Percentiles rank a stretch among this genome's conserved stretches.
These are phyloP conservation scores for Candida broadrunensis DNA, from an alignment of 805 yeast species.

Conservation along the genomic window DNA sequence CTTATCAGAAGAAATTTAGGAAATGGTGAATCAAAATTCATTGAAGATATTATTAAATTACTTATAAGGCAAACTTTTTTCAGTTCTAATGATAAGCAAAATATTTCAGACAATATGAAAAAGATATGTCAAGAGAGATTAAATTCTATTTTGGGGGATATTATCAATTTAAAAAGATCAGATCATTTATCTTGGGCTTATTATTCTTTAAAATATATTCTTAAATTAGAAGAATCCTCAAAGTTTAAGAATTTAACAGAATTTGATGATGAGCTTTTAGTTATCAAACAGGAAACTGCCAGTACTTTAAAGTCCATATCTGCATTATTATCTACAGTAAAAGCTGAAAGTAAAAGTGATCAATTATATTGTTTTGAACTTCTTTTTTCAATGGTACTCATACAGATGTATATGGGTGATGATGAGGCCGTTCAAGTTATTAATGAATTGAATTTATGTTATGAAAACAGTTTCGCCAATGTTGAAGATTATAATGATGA, in stretches of 20 bases:
- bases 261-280: constrained; percentile 58
- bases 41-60: constrained; percentile 36
- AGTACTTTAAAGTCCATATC: constrained; percentile 37
- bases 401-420: constrained; percentile 77
- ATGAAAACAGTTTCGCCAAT: constrained; percentile 37
- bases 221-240: constrained; percentile 19
- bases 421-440: constrained; percentile 73
- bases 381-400: constrained; percentile 68
- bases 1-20: constrained; percentile 47
- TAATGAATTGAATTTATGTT: constrained; percentile 67
- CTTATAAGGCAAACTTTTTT: constrained; percentile 44
- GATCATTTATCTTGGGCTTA: constrained; percentile 61
- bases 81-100: constrained; percentile 10
- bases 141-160: constrained; percentile 62
- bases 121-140: constrained; percentile 58
- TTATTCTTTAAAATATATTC: constrained; percentile 41
- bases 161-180: constrained; percentile 43
- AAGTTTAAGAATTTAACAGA: constrained; percentile 20
- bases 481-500: constrained; percentile 29
- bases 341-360: constrained; percentile 23
- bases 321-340: constrained; percentile 16
- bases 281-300: constrained; percentile 47
- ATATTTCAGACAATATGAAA: constrained; percentile 31
- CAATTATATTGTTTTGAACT: constrained; percentile 69
- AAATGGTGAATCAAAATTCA: constrained; percentile 1